Conservation (phyloP, 495 filamentous ascomycete genomes). For the Aspergillus biplanus region DNA sequence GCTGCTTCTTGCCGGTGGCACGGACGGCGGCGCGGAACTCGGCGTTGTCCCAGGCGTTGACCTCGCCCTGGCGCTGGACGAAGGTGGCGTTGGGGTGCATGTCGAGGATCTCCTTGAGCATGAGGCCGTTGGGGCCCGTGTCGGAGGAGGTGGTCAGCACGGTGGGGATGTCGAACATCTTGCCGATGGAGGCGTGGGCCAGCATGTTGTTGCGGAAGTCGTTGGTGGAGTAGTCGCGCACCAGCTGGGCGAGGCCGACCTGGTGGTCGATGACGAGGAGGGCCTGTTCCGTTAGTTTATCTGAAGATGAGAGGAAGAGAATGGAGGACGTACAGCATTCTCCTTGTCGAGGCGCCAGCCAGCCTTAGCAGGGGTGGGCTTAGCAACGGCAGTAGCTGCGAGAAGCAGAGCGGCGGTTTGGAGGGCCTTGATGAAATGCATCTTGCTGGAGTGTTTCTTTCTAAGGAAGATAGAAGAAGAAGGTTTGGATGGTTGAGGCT, state of each 20-base stretch:
- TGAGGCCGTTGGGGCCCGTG: slow-evolving; percentile 62
- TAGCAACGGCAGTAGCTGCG: slow-evolving; percentile 16
- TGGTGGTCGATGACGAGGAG: slow-evolving; percentile 76
- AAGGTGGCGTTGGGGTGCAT: slow-evolving; percentile 70
- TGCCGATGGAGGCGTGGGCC: slow-evolving; percentile 68
- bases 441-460: not conserved
- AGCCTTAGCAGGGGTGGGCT: slow-evolving; percentile 17
- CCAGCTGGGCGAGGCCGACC: slow-evolving; percentile 66
- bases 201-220: slow-evolving; percentile 69
- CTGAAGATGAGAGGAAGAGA: not conserved
- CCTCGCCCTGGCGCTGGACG: slow-evolving; percentile 72
- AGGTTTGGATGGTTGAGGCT: no score
- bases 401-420: slow-evolving; percentile 14
- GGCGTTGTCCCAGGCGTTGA: slow-evolving; percentile 79
- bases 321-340: slow-evolving; percentile 47
- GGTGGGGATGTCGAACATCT: slow-evolving; percentile 69
- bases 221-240: slow-evolving; percentile 65
- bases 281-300: slow-evolving; percentile 24
- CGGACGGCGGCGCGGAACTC: slow-evolving; percentile 69
- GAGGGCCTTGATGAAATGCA: slow-evolving; percentile 13
- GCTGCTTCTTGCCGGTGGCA: slow-evolving; percentile 67
- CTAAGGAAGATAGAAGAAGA: no score
- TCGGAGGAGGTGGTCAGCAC: slow-evolving; percentile 73
- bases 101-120: slow-evolving; percentile 70
- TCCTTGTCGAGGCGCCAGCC: slow-evolving; percentile 57